phyloP scores from a whole-genome alignment of 345 rosid genomes.

The Hevea brasiliensis region DNA sequence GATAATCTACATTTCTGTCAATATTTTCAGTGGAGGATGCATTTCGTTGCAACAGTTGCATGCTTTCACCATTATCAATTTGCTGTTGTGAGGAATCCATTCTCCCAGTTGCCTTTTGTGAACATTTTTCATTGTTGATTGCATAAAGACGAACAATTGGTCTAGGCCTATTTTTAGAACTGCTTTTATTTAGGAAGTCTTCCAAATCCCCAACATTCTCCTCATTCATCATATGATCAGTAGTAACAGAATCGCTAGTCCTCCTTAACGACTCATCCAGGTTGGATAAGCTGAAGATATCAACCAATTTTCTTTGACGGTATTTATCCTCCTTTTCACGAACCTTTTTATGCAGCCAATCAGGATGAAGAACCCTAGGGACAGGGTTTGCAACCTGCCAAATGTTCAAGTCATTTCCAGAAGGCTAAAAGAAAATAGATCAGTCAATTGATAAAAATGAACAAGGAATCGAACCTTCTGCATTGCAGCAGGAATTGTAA shows the following conservation, averaged over 20 bases:
- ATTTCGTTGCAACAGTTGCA: constrained; percentile 27
- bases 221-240: constrained; percentile 31
- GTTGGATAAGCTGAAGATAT: constrained; percentile 51
- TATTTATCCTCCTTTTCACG: constrained; percentile 90
- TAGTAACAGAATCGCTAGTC: constrained; percentile 14
- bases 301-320: constrained; percentile 79
- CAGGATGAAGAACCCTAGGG: constrained; percentile 94
- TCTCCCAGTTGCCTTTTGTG: constrained; percentile 27
- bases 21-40: constrained; percentile 42
- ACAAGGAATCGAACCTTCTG: constrained; percentile 66
- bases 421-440: constrained; percentile 20
- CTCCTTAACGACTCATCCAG: constrained; percentile 35
- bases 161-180: constrained; percentile 49
- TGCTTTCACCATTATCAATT: constrained; percentile 20
- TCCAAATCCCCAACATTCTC: constrained; percentile 65
- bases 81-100: constrained; percentile 28
- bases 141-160: constrained; percentile 67
- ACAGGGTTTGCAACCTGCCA: constrained; percentile 89
- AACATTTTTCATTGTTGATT: constrained; percentile 35
- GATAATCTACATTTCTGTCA: constrained; percentile 76
- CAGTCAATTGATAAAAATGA: constrained; percentile 13
- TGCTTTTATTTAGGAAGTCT: constrained; percentile 60
- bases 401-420: constrained; percentile 24
- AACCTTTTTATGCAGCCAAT: constrained; percentile 94
- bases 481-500: constrained; percentile 99